A percentile compares a stretch with the other conserved stretches of the same genome.
phyloP scores from a whole-genome alignment of 495 filamentous ascomycete genomes.

The Pyronema omphalodes region DNA sequence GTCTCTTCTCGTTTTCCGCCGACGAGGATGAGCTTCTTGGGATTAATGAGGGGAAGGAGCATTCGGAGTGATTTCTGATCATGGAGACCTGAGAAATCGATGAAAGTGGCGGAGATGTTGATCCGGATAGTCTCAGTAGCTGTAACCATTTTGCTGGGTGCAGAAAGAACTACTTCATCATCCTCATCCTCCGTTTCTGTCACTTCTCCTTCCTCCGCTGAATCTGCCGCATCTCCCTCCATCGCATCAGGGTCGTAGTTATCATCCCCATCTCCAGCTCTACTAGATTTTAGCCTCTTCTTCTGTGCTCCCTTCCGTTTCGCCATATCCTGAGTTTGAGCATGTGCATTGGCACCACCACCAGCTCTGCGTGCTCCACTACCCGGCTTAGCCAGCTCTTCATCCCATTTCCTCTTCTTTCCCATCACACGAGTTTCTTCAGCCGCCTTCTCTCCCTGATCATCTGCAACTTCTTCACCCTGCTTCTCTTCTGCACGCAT shows the following conservation, averaged over 20 bases:
- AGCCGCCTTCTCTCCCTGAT: slow-evolving; percentile 26
- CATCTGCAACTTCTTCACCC: slow-evolving; percentile 46
- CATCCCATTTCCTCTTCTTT: slow-evolving; percentile 87
- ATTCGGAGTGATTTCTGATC: slow-evolving; percentile 84
- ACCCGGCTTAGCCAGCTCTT: slow-evolving; percentile 25
- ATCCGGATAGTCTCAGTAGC: slow-evolving; percentile 41
- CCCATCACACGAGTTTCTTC: slow-evolving; percentile 38
- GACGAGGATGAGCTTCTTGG: slow-evolving; percentile 78
- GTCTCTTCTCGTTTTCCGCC: slow-evolving; percentile 67
- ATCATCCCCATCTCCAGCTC: slow-evolving; percentile 27
- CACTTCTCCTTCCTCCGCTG: slow-evolving; percentile 30
- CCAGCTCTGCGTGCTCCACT: slow-evolving; percentile 14
- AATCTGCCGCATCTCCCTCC: slow-evolving; percentile 1
- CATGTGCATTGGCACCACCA: slow-evolving; percentile 5
- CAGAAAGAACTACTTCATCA: slow-evolving; percentile 35
- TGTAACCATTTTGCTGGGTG: slow-evolving; percentile 57
- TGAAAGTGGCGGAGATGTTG: slow-evolving; percentile 57
- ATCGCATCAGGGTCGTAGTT: slow-evolving; percentile 25
- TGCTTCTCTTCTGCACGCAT: slow-evolving; percentile 84
- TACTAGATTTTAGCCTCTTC: slow-evolving; percentile 28
- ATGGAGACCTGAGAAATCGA: slow-evolving; percentile 84
- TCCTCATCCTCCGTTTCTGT: slow-evolving; percentile 35
- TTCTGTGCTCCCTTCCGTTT: slow-evolving; percentile 12
- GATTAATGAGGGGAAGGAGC: slow-evolving; percentile 85
- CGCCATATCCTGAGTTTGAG: background rate